Base-by-base conservation (phyloP, 257 asterid genomes). In the Osmanthus fragrans region DNA sequence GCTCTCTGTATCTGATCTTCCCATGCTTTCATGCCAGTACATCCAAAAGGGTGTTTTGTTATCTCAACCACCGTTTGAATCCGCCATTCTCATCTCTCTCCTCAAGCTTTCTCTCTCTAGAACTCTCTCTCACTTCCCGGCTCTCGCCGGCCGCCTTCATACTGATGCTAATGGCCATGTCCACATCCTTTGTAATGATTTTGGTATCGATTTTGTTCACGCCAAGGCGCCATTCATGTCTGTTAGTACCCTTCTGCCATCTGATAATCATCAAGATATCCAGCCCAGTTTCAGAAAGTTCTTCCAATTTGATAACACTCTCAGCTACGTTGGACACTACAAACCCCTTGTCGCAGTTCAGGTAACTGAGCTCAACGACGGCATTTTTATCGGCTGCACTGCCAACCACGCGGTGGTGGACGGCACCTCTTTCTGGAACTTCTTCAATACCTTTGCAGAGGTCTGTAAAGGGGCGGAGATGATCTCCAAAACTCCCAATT, bases 351-450 rank as follows among this genome's bases (percentile, higher is more conserved):
- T 85, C 0, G 93, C 91, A 0, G 90, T 95, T 19, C 98, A 95
- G 87, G 92, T 95, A 2, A 95, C 98, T 0, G 97, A 90, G 82
- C 89, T 95, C 2, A 76, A 37, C 81, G 97, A 85, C 79, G 93
- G 84, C 75, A 82, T 95, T 18, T 95, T 95, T 76, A 82, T 95
- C 32, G 99, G 96, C 1, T 92, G 97, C 80, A 83, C 96, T 21
- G 78, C 83, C 72, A 92, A 92, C 47, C 99, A 95, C 85, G 96
- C 98, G 29, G 96, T 95, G 9, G 98, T 95, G 0, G 99, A 95
- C 16, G 99, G 99, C 0, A 95, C 99, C 4, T 95, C 98, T 7
- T 95, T 95, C 42, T 95, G 98, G 99, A 92, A 95, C 72, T 95
- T 95, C 80, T 95, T 95, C 66, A 95, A 95, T 33, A 88, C 95